phyloP scores from a whole-genome alignment of 1,139 yeast genomes.

The Suhomyces anneliseae region DNA sequence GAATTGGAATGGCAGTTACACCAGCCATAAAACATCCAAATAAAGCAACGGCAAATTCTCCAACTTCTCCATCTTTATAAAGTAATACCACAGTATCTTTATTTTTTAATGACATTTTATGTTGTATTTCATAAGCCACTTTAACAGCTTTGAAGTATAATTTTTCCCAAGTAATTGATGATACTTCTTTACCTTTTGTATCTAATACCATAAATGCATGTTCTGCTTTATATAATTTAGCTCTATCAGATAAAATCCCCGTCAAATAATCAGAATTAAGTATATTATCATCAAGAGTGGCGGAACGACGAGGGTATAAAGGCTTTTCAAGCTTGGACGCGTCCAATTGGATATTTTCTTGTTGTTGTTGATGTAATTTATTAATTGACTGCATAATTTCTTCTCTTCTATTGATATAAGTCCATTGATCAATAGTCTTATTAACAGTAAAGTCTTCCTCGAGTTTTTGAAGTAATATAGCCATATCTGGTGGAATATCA shows the following conservation, averaged over 20 bases:
- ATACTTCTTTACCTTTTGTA: slow-evolving; percentile 75
- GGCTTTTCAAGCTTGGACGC: slow-evolving; percentile 53
- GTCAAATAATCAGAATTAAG: slow-evolving; percentile 58
- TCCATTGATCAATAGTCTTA: slow-evolving; percentile 50
- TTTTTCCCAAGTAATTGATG: slow-evolving; percentile 86
- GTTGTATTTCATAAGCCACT: slow-evolving; percentile 83
- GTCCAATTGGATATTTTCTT: slow-evolving; percentile 27
- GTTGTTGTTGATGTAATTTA: slow-evolving; percentile 36
- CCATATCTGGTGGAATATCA: slow-evolving; percentile 52
- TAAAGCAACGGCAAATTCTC: slow-evolving; percentile 82
- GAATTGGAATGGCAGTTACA: slow-evolving; percentile 90
- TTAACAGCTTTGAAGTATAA: slow-evolving; percentile 79
- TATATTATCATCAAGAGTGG: slow-evolving; percentile 20
- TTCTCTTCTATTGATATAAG: slow-evolving; percentile 48
- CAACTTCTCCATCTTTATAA: slow-evolving; percentile 80
- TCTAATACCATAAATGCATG: slow-evolving; percentile 75
- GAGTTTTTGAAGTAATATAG: slow-evolving; percentile 40
- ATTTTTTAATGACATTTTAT: slow-evolving; percentile 65
- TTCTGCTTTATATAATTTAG: slow-evolving; percentile 62
- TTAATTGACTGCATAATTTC: slow-evolving; percentile 45
- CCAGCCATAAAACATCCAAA: slow-evolving; percentile 94
- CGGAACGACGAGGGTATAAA: slow-evolving; percentile 55
- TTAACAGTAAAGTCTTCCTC: slow-evolving; percentile 46
- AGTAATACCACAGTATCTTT: slow-evolving; percentile 83
- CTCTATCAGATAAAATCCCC: slow-evolving; percentile 71